Evolutionary conservation across 805 yeast species (phyloP).

Genomic region (Pichia paraexigua): DNA sequence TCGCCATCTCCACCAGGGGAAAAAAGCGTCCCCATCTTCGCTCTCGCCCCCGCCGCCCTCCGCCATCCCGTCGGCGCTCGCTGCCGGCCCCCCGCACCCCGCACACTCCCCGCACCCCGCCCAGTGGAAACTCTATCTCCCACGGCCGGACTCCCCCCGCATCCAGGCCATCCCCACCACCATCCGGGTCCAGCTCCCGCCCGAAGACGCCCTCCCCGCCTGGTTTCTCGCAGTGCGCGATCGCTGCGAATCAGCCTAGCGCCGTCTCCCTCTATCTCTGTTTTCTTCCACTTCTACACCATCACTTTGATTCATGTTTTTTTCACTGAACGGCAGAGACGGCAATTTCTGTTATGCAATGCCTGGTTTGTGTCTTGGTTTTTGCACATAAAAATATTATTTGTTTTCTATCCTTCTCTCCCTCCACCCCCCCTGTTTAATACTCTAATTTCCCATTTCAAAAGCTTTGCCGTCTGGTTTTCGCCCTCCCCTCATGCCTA

Average conservation of each 20-base stretch:
- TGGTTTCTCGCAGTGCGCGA: slow-evolving; percentile 53
- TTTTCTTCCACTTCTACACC: not conserved
- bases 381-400: no score
- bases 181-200: slow-evolving; percentile 39
- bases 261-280: no score
- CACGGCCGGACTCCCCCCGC: not conserved
- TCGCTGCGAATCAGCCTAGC: not conserved
- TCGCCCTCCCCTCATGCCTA: not conserved
- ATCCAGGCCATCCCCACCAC: not conserved
- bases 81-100: no score
- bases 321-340: no score
- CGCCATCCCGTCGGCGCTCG: no score
- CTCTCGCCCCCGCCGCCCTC: no score
- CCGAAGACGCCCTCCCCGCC: slow-evolving; percentile 28
- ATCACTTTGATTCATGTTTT: no score
- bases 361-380: no score
- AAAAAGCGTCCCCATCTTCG: slow-evolving; percentile 13
- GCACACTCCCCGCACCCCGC: no score
- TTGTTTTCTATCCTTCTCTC: no score
- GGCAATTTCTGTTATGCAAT: no score
- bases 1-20: slow-evolving; percentile 22
- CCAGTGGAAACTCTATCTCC: slow-evolving; percentile 1
- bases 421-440: no score
- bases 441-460: not conserved
- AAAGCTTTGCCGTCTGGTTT: not conserved